These are phyloP conservation scores for Dispira parvispora DNA, from an alignment of 192 early-diverging fungal genomes.

Conservation along the genomic window DNA sequence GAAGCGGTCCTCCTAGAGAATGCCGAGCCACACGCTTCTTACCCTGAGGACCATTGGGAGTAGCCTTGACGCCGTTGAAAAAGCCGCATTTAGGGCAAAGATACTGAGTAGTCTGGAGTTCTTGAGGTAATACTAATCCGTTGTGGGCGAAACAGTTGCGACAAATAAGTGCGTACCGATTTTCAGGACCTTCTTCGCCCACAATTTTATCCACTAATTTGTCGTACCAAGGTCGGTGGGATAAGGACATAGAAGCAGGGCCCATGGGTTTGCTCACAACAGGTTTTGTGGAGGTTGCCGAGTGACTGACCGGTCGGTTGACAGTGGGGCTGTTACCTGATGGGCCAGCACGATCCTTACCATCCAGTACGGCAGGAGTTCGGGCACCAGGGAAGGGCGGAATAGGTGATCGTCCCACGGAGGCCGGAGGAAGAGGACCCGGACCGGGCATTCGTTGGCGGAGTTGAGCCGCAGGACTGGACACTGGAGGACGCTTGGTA, in stretches of 20 bases:
- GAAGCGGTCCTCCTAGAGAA: no score
- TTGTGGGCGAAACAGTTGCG: slow-evolving; percentile 82
- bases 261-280: background rate
- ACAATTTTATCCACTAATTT: slow-evolving; percentile 82
- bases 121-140: slow-evolving; percentile 71
- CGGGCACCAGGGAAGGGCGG: background rate
- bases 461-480: slow-evolving; percentile 2
- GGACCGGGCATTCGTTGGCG: background rate
- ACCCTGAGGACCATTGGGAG: no score
- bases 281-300: background rate
- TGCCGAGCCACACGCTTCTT: no score
- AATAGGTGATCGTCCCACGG: background rate
- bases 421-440: background rate
- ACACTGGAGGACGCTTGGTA: background rate
- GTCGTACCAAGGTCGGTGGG: slow-evolving; percentile 57
- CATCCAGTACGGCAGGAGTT: background rate
- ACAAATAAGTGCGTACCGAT: slow-evolving; percentile 90
- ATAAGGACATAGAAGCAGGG: background rate
- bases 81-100: slow-evolving; percentile 27
- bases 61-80: slow-evolving; percentile 16
- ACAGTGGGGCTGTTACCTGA: no score
- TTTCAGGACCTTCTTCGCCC: slow-evolving; percentile 67
- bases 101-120: slow-evolving; percentile 49
- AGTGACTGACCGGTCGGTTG: no score
- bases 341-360: no score